These are phyloP conservation scores for Botrytis hyacinthi DNA, from an alignment of 2,329 filamentous ascomycete species.

Conservation along the genomic window DNA sequence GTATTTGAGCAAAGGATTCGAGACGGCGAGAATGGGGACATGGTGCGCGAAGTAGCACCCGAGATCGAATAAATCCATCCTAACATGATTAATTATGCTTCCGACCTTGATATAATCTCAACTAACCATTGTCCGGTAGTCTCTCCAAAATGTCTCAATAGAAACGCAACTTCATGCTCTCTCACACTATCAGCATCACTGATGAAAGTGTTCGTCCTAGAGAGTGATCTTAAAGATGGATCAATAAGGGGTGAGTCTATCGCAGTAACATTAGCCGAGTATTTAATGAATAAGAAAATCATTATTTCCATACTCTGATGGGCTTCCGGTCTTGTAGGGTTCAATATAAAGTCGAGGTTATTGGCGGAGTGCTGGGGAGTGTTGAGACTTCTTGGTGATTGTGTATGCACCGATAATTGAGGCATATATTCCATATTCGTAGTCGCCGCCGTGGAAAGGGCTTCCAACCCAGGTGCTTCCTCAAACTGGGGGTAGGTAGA, in stretches of 20 bases:
- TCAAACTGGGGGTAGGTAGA: slow-evolving; percentile 33
- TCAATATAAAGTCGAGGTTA: slow-evolving; percentile 57
- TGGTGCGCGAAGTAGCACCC: slow-evolving; percentile 59
- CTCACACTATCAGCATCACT: slow-evolving; percentile 37
- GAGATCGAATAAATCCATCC: slow-evolving; percentile 54
- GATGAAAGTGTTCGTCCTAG: slow-evolving; percentile 8
- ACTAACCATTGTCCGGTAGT: slow-evolving; percentile 56
- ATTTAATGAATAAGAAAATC: neutral
- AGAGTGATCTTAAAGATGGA: slow-evolving; percentile 39
- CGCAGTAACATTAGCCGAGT: slow-evolving; percentile 34
- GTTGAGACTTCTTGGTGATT: slow-evolving; percentile 28
- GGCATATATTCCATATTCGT: slow-evolving; percentile 40
- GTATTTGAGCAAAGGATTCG: slow-evolving; percentile 47
- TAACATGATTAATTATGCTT: slow-evolving; percentile 34
- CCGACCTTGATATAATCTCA: neutral
- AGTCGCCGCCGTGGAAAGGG: slow-evolving; percentile 52
- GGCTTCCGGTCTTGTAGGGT: slow-evolving; percentile 39
- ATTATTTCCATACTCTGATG: slow-evolving; percentile 25
- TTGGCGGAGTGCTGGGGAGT: slow-evolving; percentile 37
- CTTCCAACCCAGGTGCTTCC: slow-evolving; percentile 52
- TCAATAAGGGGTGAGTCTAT: slow-evolving; percentile 46
- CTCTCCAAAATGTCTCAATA: slow-evolving; percentile 59
- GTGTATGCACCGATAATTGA: slow-evolving; percentile 27
- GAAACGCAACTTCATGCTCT: slow-evolving; percentile 58
- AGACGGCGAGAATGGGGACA: slow-evolving; percentile 56